Conservation (phyloP, 2,329 filamentous ascomycete genomes). For the Microcyclospora pomicola region DNA sequence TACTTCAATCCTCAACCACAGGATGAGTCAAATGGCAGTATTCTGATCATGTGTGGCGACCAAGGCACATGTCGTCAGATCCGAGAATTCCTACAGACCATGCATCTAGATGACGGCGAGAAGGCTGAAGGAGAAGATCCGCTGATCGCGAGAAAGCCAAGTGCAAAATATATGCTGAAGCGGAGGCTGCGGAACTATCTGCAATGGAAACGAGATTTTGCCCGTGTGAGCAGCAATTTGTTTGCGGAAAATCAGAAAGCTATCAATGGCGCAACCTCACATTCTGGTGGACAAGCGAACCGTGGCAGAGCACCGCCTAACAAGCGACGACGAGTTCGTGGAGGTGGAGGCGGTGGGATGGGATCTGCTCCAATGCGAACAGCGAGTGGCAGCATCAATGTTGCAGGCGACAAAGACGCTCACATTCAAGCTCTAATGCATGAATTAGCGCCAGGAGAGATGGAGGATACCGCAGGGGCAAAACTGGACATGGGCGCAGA, state of each 20-base stretch:
- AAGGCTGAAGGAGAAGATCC: slow-evolving; percentile 30
- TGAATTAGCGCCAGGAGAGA: slow-evolving; percentile 67
- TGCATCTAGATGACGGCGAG: slow-evolving; percentile 47
- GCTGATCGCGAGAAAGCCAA: slow-evolving; percentile 37
- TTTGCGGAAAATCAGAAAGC: slow-evolving; percentile 70
- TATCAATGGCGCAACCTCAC: slow-evolving; percentile 48
- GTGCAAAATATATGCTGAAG: slow-evolving; percentile 79
- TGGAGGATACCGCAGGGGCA: slow-evolving; percentile 45
- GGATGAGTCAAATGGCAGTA: slow-evolving; percentile 80
- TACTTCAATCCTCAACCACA: slow-evolving; percentile 66
- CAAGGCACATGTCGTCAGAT: slow-evolving; percentile 75
- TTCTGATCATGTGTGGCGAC: slow-evolving; percentile 91
- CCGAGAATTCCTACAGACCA: slow-evolving; percentile 79
- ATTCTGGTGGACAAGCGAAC: slow-evolving; percentile 29
- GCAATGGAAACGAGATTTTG: slow-evolving; percentile 80
- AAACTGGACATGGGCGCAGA: slow-evolving; percentile 67
- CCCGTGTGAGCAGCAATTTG: slow-evolving; percentile 64
- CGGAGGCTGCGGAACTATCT: slow-evolving; percentile 76
- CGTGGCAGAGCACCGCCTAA: slow-evolving; percentile 57
- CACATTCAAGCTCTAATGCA: slow-evolving; percentile 74
- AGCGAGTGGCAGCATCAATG: slow-evolving; percentile 59
- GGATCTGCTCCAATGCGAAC: slow-evolving; percentile 47
- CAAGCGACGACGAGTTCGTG: slow-evolving; percentile 73
- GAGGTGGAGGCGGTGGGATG: slow-evolving; percentile 48
- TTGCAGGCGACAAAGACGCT: slow-evolving; percentile 67